phyloP scores from a whole-genome alignment of 2,329 filamentous ascomycete genomes.

The Rosellinia necatrix region DNA sequence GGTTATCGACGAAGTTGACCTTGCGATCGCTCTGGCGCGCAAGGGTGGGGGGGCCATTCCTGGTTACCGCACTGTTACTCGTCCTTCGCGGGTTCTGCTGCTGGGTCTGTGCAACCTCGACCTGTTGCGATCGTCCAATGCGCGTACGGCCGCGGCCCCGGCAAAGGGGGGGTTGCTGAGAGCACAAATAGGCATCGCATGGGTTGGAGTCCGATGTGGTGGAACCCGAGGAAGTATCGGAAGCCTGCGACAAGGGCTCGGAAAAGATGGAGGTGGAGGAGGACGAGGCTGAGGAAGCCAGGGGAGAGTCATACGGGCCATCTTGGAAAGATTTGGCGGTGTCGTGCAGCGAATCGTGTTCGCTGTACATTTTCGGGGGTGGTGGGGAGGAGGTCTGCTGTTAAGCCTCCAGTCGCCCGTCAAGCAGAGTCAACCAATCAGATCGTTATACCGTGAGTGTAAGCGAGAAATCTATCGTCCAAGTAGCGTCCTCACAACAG shows the following conservation, averaged over 20 bases:
- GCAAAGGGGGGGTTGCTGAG: conserved; percentile 30
- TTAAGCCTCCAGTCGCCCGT: conserved; percentile 60
- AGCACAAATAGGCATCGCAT: conserved; percentile 50
- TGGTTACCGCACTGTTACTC: conserved; percentile 57
- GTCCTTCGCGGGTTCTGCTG: conserved; percentile 68
- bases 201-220: conserved; percentile 61
- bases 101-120: conserved; percentile 61
- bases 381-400: conserved; percentile 35
- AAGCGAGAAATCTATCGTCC: conserved; percentile 48
- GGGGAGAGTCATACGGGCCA: conserved; percentile 69
- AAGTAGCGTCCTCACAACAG: conserved; percentile 46
- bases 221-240: conserved; percentile 69
- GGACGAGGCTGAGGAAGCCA: conserved; percentile 76
- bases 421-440: conserved; percentile 55
- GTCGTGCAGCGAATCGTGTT: conserved; percentile 58
- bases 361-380: conserved; percentile 59
- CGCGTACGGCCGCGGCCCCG: conserved; percentile 33
- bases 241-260: conserved; percentile 69
- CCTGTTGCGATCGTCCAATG: conserved; percentile 42
- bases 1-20: conserved; percentile 91
- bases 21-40: conserved; percentile 90
- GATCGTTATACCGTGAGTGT: conserved; percentile 46
- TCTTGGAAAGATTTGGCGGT: conserved; percentile 53
- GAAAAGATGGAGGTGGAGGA: conserved; percentile 82
- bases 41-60: conserved; percentile 72